These are phyloP conservation scores for Phytophthora cryptogea DNA, from an alignment of 352 stramenopile species.

Conservation along the genomic window DNA sequence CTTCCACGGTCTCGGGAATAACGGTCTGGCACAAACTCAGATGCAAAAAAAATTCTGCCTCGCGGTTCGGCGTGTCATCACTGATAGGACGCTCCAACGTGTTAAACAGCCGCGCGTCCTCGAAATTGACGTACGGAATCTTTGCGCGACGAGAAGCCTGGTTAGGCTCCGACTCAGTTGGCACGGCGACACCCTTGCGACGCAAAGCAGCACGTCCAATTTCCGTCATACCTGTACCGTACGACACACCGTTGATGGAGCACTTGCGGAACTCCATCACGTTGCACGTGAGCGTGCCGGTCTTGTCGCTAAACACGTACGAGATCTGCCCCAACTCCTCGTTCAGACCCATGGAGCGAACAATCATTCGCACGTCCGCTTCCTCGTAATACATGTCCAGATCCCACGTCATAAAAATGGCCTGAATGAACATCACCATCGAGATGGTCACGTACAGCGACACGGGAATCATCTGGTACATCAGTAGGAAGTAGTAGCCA, in stretches of 20 bases:
- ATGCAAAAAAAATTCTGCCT: conserved; percentile 87
- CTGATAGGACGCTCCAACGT: conserved; percentile 39
- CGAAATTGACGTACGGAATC: conserved; percentile 84
- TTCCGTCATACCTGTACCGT: conserved; percentile 89
- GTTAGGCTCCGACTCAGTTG: conserved; percentile 40
- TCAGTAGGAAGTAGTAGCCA: conserved; percentile 94
- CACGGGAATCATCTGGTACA: conserved; percentile 97
- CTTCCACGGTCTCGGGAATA: conserved; percentile 65
- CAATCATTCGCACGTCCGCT: conserved; percentile 87
- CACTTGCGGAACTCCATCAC: conserved; percentile 96
- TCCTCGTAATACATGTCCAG: conserved; percentile 93
- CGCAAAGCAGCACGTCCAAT: conserved; percentile 73
- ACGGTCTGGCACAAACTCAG: conserved; percentile 85
- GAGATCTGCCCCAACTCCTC: conserved; percentile 93
- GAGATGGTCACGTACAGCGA: conserved; percentile 98
- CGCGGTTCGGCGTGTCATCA: conserved; percentile 34
- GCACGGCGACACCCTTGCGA: conserved; percentile 63
- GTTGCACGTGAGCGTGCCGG: conserved; percentile 94
- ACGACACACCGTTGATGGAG: conserved; percentile 92
- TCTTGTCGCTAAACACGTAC: conserved; percentile 94
- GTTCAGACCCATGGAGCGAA: conserved; percentile 85
- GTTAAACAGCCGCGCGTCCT: conserved; percentile 57
- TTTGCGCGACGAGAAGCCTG: conserved; percentile 25
- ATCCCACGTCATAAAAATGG: conserved; percentile 93
- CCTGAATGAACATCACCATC: conserved; percentile 95